Base-by-base conservation (phyloP, 106 monocot genomes). In the Dioscorea alata region DNA sequence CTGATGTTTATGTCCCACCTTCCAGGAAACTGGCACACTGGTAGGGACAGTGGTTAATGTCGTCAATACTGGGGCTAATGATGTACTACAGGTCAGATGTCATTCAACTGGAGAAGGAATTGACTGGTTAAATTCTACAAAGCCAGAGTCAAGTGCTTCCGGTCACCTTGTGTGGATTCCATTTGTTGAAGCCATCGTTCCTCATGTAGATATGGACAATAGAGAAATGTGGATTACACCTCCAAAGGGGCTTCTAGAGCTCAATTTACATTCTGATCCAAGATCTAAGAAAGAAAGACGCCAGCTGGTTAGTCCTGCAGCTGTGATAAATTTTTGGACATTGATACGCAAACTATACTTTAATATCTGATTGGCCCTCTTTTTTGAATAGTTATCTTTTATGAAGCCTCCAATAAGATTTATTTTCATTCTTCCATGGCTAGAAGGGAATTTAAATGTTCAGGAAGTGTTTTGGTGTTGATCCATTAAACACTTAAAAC, bases 131-230 rank as follows among this genome's bases (percentile, higher is more conserved):
- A 63, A 48, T 67, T 60, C 75, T 53, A 57, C 65, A 54, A 66
- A 70, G 23, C 49, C 60, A 62, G 79, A 77, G 62, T 20, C 16
- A 53, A 53, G 31, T 23, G 48, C 61, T 73, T 74, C 73, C 62
- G 74, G 67, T 66, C 75, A 71, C 42, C 67, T 87, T 65, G 79
- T 99, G 15, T 93, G 86, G 89, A 70, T 99, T 69, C 99, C 99
- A 42, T 99, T 99, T 90, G 99, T 93, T 50, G 79, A 92, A 71
- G 99, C 82, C 65, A 99, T 99, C 75, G 92, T 99, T 71, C 92
- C 90, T 68, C 81, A 87, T 71, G 78, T 99, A 76, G 89, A 93
- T 75, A 75, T 81, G 76, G 78, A 76, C 21, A 83, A 25, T 63
- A 78, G 81, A 82, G 90, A 85, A 77, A 92, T 99, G 87, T 49